Evolutionary conservation across 495 filamentous ascomycete species (phyloP).

Genomic region (Neurospora sp.): DNA sequence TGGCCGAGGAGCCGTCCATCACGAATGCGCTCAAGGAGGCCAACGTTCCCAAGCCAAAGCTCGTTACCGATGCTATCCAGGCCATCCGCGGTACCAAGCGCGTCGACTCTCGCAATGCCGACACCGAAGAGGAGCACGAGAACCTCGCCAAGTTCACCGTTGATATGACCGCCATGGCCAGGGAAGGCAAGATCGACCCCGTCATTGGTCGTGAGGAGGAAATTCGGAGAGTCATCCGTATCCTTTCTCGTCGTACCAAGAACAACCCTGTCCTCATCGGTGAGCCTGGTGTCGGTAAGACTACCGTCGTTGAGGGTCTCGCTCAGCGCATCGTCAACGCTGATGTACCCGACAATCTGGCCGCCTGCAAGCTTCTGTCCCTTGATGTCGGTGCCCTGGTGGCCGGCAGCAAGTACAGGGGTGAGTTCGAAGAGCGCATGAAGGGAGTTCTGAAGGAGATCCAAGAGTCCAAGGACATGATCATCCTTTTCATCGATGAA

Average conservation of each 20-base stretch:
- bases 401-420: conserved; percentile 93
- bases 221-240: conserved; percentile 86
- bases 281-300: conserved; percentile 97
- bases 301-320: conserved; percentile 94
- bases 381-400: conserved; percentile 92
- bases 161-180: conserved; percentile 87
- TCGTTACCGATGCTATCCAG: conserved; percentile 77
- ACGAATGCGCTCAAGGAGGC: conserved; percentile 67
- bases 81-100: conserved; percentile 83
- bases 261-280: conserved; percentile 94
- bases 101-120: conserved; percentile 91
- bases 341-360: conserved; percentile 92
- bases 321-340: conserved; percentile 90
- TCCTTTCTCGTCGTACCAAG: conserved; percentile 88
- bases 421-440: conserved; percentile 98
- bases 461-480: conserved; percentile 89
- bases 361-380: conserved; percentile 84
- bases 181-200: conserved; percentile 95
- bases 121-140: conserved; percentile 81
- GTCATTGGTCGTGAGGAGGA: conserved; percentile 97
- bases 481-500: conserved; percentile 95
- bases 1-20: conserved; percentile 68
- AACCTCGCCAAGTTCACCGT: conserved; percentile 96
- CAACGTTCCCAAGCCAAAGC: conserved; percentile 83
- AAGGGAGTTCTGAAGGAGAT: conserved; percentile 98